Evolutionary conservation across 257 asterid species (phyloP).

Genomic region (Fraxinus excelsior): DNA sequence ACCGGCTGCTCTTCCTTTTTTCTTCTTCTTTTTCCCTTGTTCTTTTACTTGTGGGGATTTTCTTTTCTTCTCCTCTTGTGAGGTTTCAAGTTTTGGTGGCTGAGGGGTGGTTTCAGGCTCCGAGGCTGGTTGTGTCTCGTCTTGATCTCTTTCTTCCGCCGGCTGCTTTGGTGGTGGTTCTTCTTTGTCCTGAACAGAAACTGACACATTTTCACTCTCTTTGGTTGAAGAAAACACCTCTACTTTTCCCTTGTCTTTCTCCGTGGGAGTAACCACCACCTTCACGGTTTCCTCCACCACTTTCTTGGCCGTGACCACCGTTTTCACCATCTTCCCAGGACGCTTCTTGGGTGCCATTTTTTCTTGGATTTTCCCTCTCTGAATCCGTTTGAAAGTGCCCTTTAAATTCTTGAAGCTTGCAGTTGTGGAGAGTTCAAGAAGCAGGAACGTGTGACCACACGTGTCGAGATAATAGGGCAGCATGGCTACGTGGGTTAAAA

Average conservation of each 20-base stretch:
- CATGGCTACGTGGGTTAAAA: constrained; percentile 56
- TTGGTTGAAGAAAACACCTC: constrained; percentile 37
- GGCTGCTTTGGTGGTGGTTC: background rate
- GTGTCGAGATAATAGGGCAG: constrained; percentile 27
- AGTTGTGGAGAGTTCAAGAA: constrained; percentile 18
- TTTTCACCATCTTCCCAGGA: constrained; percentile 28
- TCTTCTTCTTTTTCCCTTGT: constrained; percentile 29
- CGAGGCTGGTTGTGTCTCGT: constrained; percentile 38
- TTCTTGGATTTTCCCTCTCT: background rate
- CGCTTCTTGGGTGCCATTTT: constrained; percentile 69
- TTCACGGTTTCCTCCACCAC: constrained; percentile 65
- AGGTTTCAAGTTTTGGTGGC: constrained; percentile 21
- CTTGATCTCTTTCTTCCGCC: constrained; percentile 20
- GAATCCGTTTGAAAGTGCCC: background rate
- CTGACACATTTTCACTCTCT: constrained; percentile 32
- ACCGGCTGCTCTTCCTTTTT: constrained; percentile 35
- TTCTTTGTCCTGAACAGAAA: constrained; percentile 22
- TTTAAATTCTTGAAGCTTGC: background rate
- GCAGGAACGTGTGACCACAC: constrained; percentile 44
- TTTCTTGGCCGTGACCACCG: constrained; percentile 58
- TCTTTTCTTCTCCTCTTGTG: background rate
- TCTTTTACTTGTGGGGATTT: background rate
- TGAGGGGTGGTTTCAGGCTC: constrained; percentile 25
- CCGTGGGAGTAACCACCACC: constrained; percentile 42
- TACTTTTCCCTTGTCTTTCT: background rate